Evolutionary conservation across 75 land plant genomes (phyloP).

Genomic region (Selaginella tamariscina): DNA sequence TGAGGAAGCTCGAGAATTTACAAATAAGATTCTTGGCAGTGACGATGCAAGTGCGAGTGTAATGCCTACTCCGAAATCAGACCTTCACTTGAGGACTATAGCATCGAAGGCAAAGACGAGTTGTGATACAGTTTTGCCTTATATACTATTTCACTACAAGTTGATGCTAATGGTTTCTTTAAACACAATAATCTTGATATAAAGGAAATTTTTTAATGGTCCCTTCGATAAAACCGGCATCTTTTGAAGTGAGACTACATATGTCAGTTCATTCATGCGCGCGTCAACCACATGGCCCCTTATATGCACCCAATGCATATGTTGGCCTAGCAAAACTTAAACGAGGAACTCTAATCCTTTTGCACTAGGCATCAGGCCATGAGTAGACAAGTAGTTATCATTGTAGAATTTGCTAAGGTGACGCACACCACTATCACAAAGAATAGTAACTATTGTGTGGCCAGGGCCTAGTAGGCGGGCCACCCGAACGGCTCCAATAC

Average conservation of each 20-base stretch:
- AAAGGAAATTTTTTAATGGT: too few species aligned
- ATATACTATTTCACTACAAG: too few species aligned
- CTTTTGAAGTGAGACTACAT: too few species aligned
- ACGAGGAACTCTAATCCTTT: constrained; percentile 58
- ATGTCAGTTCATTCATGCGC: too few species aligned
- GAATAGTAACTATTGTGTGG: constrained; percentile 87
- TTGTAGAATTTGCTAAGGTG: constrained; percentile 86
- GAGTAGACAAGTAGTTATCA: constrained; percentile 48
- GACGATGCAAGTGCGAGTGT: background rate
- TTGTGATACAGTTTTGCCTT: too few species aligned
- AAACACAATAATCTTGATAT: too few species aligned
- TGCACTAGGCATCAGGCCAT: constrained; percentile 58
- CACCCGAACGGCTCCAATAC: constrained; percentile 85
- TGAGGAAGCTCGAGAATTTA: constrained; percentile 66
- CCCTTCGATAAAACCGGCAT: too few species aligned
- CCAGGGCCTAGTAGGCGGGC: constrained; percentile 86
- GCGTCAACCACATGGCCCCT: too few species aligned
- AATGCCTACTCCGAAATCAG: background rate
- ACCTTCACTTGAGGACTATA: background rate
- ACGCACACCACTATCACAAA: constrained; percentile 93
- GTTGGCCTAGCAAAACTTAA: too few species aligned
- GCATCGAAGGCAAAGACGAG: background rate
- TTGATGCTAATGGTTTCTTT: too few species aligned
- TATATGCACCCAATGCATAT: too few species aligned
- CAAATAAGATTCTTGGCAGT: constrained; percentile 13